A percentile compares a stretch with the other conserved stretches of the same genome.
These are phyloP conservation scores for Lindgomyces ingoldianus DNA, from an alignment of 495 filamentous ascomycete genomes.

Conservation along the genomic window DNA sequence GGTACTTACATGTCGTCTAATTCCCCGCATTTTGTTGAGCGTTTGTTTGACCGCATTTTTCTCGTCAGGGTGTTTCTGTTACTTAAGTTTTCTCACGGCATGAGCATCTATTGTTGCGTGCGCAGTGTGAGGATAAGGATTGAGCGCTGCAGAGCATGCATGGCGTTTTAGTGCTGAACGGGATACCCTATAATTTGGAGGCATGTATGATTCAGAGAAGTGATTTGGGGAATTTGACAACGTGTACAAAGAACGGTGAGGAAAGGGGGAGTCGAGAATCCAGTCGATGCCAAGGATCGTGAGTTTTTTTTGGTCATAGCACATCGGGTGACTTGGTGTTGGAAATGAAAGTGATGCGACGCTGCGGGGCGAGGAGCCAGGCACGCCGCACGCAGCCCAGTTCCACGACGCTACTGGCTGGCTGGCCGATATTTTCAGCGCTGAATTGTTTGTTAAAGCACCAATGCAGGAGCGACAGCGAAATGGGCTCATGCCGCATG, in stretches of 20 bases:
- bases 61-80: slow-evolving; percentile 23
- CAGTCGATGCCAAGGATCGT: slow-evolving; percentile 36
- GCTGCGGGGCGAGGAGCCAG: slow-evolving; percentile 6
- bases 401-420: neutral
- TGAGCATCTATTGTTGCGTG: slow-evolving; percentile 3
- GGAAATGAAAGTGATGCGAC: neutral
- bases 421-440: no score
- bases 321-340: slow-evolving; percentile 28
- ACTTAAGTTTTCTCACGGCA: slow-evolving; percentile 22
- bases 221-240: neutral
- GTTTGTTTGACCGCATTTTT: slow-evolving; percentile 1
- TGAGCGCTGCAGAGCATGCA: slow-evolving; percentile 26
- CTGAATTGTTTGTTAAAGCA: no score
- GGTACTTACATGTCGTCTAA: slow-evolving; percentile 23
- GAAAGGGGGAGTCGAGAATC: slow-evolving; percentile 4
- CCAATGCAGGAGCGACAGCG: neutral
- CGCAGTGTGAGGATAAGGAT: neutral
- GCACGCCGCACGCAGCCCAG: neutral
- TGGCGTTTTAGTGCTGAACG: slow-evolving; percentile 29
- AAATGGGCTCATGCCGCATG: neutral
- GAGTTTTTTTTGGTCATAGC: slow-evolving; percentile 19
- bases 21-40: slow-evolving; percentile 36
- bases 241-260: slow-evolving; percentile 14
- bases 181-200: slow-evolving; percentile 31
- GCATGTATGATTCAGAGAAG: neutral